Conservation (phyloP, 169 alveolate species). For the Plasmodium gallinaceum region DNA sequence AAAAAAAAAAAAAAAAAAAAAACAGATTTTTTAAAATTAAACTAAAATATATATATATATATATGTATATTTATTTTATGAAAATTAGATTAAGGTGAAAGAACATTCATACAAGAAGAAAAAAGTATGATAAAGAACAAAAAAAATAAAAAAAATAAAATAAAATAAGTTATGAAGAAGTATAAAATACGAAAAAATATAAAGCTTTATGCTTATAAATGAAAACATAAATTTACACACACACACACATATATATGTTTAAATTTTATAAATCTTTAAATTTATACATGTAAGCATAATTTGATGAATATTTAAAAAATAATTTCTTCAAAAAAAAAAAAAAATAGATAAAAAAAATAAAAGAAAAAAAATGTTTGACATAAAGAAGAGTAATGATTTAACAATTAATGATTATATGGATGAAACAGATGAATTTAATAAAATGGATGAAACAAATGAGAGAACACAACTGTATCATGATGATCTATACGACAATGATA, state of each 20-base stretch:
- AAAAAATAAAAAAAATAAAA: too few relatives aligned
- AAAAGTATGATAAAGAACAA: too few relatives aligned
- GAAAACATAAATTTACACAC: neutral
- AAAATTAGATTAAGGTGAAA: too few relatives aligned
- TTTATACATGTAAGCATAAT: slow-evolving; percentile 1
- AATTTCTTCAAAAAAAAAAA: neutral
- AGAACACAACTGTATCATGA: slow-evolving; percentile 70
- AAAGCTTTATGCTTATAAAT: too few relatives aligned
- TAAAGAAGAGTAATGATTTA: neutral
- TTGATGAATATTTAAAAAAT: slow-evolving; percentile 14
- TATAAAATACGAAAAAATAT: too few relatives aligned
- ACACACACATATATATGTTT: slow-evolving; percentile 1
- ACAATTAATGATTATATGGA: neutral
- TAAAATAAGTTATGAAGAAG: too few relatives aligned
- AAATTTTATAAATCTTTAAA: neutral
- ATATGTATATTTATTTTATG: too few relatives aligned
- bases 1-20: too few relatives aligned
- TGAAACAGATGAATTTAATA: slow-evolving; percentile 24
- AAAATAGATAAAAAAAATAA: neutral
- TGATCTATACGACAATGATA: slow-evolving; percentile 57
- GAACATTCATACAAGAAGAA: too few relatives aligned
- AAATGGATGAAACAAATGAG: slow-evolving; percentile 37
- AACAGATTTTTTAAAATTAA: too few relatives aligned
- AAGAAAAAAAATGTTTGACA: slow-evolving; percentile 36
- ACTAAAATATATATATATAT: too few relatives aligned